These are phyloP conservation scores for Scleromitrula shiraiana DNA, from an alignment of 2,329 filamentous ascomycete genomes.

Conservation along the genomic window DNA sequence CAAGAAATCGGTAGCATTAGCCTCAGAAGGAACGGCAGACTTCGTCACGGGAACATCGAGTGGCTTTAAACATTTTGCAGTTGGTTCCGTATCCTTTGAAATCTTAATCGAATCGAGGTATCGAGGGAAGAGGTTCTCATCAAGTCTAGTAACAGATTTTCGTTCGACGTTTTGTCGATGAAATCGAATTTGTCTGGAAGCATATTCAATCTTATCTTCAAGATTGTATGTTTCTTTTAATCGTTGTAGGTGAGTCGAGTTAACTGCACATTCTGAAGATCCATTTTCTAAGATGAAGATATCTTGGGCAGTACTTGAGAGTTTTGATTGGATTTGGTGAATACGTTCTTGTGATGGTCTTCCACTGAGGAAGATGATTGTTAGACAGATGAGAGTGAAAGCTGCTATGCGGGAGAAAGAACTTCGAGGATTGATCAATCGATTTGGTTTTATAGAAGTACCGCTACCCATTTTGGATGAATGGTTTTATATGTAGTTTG, in stretches of 20 bases:
- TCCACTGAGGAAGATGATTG: constrained; percentile 19
- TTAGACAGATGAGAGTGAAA: constrained; percentile 19
- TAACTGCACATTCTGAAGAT: constrained; percentile 37
- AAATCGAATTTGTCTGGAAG: constrained; percentile 47
- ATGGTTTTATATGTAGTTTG: background rate
- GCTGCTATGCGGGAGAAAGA: constrained; percentile 17
- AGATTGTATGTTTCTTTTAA: constrained; percentile 42
- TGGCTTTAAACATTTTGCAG: constrained; percentile 41
- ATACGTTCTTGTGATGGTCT: constrained; percentile 9
- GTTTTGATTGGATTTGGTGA: constrained; percentile 8
- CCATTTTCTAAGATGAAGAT: constrained; percentile 1
- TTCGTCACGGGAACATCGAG: constrained; percentile 43
- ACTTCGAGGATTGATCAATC: constrained; percentile 17
- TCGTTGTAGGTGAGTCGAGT: constrained; percentile 38
- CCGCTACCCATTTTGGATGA: constrained; percentile 3
- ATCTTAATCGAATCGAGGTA: constrained; percentile 42
- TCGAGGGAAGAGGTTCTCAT: constrained; percentile 39
- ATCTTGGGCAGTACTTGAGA: constrained; percentile 7
- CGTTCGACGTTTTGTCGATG: constrained; percentile 42
- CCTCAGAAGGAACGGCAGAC: constrained; percentile 42
- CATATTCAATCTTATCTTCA: constrained; percentile 45
- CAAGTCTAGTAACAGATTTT: constrained; percentile 43
- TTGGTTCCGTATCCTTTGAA: constrained; percentile 32
- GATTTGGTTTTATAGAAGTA: constrained; percentile 1
- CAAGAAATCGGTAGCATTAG: constrained; percentile 48